Base-by-base conservation (phyloP, 2,329 filamentous ascomycete species). In the Diaporthe ilicicola region DNA sequence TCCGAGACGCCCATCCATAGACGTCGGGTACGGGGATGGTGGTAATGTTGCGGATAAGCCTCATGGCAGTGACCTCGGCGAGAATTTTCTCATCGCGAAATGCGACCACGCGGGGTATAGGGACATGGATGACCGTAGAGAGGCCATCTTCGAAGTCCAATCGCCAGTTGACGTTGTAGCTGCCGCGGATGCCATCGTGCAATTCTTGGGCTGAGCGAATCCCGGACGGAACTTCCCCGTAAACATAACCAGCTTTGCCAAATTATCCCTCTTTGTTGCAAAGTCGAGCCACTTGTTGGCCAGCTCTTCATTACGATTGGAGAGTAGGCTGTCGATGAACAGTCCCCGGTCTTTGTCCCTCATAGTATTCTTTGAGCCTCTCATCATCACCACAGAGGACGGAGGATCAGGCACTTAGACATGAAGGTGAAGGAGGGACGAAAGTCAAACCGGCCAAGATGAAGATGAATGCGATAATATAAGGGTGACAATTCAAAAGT, bases 21-120 rank as follows among this genome's bases (percentile, higher is more conserved):
- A 82, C 72, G 2, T 77, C 55, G 1, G 80, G 78, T 1, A 83
- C 76, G 0, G 79, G 81, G 29, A 82, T 81, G 1, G 76, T 78
- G 3, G 79, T 82, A 1, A 81, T 73, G 0, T 67, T 74, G 0
- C 76, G 75, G 27, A 83, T 44, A 70, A 78, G 80, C 24, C 76
- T 76, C 76, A 81, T 81, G 15, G 76, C 78, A 1, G 78, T 79
- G 15, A 78, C 80, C 73, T 84, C 80, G 65, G 79, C 78, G 1
- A 74, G 69, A n/a, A 78, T 68, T 72, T 82, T 83, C 72, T 83
- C 81, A 5, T 82, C 79, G 0, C 78, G 77, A 66, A 79, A 62
- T 1, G 67, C 46, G 19, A 81, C 61, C 4, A 22, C 8, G 29
- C 56, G 39, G 13, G 71, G 71, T 2, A 68, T 53, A 4, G 70